Conservation (phyloP, 768 basidiomycete species). For the Filobasidium wieringae region DNA sequence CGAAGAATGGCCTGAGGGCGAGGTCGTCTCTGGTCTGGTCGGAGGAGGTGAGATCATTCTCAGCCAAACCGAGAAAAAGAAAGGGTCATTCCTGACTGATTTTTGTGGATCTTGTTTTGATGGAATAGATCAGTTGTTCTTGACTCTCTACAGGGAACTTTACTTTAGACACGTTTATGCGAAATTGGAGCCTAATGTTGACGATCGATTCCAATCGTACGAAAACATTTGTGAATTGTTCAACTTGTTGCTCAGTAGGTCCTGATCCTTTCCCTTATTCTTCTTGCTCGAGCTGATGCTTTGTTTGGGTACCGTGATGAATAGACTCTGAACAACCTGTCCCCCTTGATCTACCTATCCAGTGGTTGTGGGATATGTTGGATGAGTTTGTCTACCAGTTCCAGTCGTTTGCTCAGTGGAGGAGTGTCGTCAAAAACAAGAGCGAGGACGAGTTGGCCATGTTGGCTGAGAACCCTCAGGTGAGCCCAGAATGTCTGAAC, state of each 20-base stretch:
- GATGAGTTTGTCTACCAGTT: conserved; percentile 75
- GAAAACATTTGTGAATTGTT: conserved; percentile 95
- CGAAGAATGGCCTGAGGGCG: conserved; percentile 95
- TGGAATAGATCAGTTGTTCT: conserved; percentile 84
- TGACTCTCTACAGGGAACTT: conserved; percentile 83
- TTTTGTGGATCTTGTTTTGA: neutral
- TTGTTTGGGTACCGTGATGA: no score
- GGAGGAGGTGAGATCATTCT: no score
- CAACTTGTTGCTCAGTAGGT: conserved; percentile 87
- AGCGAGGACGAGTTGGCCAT: conserved; percentile 71
- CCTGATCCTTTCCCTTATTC: no score
- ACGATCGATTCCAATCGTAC: conserved; percentile 87
- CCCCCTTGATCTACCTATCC: conserved; percentile 81
- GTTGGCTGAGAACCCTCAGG: conserved; percentile 43
- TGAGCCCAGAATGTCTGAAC: no score
- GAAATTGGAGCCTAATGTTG: conserved; percentile 82
- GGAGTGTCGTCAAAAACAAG: conserved; percentile 65
- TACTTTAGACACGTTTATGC: conserved; percentile 72
- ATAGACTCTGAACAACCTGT: conserved; percentile 89
- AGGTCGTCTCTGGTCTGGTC: conserved; percentile 85
- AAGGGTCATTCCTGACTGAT: neutral
- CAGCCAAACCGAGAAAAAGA: conserved; percentile 28
- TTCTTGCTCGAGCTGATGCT: neutral
- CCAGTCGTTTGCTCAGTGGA: conserved; percentile 88
- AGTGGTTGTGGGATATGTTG: conserved; percentile 68